phyloP scores from a whole-genome alignment of 2,329 filamentous ascomycete genomes.

The Beauveria asiatica region DNA sequence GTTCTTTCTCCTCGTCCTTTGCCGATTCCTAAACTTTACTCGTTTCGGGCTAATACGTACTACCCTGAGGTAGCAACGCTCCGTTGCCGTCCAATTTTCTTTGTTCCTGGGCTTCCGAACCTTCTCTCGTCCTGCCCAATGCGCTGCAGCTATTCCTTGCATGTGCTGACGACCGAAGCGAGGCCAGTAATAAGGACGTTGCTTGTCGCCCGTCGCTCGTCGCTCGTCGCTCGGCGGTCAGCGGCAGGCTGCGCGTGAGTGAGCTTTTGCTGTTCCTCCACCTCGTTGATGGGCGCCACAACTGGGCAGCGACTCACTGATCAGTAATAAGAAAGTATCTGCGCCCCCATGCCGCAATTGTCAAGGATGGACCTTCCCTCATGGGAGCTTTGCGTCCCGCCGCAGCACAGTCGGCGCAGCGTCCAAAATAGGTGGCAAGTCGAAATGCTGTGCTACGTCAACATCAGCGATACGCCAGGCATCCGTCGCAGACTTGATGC shows the following conservation, averaged over 20 bases:
- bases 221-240: background rate
- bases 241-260: background rate
- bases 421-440: background rate
- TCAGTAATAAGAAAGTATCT: background rate
- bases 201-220: background rate
- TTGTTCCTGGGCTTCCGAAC: background rate
- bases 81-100: background rate
- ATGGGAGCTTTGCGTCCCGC: background rate
- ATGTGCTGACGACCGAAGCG: background rate
- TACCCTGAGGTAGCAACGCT: background rate
- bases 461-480: background rate
- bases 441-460: background rate
- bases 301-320: background rate
- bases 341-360: constrained; percentile 5
- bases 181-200: background rate
- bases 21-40: background rate
- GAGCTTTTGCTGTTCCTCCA: background rate
- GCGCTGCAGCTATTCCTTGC: background rate
- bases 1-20: background rate
- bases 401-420: too few relatives aligned
- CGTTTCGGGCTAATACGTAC: background rate
- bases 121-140: background rate
- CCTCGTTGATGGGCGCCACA: background rate
- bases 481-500: background rate
- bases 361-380: background rate